phyloP scores from a whole-genome alignment of 345 rosid genomes.

The Gossypium rotundifolium region DNA sequence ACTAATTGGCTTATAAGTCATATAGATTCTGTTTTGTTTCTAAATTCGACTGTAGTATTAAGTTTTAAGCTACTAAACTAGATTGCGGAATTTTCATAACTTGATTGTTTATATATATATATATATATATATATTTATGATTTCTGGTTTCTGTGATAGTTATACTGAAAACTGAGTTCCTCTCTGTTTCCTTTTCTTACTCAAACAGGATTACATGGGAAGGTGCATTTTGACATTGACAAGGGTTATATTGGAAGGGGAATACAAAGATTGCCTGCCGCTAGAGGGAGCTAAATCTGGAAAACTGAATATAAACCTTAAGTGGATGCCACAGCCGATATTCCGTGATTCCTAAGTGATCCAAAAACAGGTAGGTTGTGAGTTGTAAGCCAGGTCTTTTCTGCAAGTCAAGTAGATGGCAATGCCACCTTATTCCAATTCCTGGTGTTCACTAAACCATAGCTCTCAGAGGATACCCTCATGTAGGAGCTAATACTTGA shows the following conservation, averaged over 20 bases:
- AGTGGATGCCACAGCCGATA: conserved; percentile 88
- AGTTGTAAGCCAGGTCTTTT: conserved; percentile 42
- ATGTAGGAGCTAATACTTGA: background rate
- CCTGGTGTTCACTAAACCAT: conserved; percentile 20
- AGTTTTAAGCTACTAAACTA: background rate
- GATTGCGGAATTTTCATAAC: background rate
- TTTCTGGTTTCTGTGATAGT: background rate
- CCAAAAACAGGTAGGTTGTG: background rate
- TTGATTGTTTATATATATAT: background rate
- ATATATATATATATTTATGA: background rate
- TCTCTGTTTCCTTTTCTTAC: background rate
- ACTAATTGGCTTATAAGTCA: background rate
- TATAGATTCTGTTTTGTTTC: background rate
- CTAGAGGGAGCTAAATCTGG: conserved; percentile 74
- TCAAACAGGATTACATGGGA: conserved; percentile 79
- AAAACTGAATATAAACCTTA: conserved; percentile 55
- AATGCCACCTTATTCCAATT: conserved; percentile 65
- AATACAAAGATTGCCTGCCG: conserved; percentile 54
- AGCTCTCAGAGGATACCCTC: background rate
- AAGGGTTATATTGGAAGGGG: conserved; percentile 82
- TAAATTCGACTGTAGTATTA: background rate
- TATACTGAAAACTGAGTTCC: background rate
- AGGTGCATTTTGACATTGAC: conserved; percentile 92
- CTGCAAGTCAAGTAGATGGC: conserved; percentile 61
- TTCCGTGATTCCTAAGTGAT: conserved; percentile 56